Evolutionary conservation across 257 asterid species (phyloP), one percentile per base, ranked within the genome.

Genomic region (Solanum piurae): DNA sequence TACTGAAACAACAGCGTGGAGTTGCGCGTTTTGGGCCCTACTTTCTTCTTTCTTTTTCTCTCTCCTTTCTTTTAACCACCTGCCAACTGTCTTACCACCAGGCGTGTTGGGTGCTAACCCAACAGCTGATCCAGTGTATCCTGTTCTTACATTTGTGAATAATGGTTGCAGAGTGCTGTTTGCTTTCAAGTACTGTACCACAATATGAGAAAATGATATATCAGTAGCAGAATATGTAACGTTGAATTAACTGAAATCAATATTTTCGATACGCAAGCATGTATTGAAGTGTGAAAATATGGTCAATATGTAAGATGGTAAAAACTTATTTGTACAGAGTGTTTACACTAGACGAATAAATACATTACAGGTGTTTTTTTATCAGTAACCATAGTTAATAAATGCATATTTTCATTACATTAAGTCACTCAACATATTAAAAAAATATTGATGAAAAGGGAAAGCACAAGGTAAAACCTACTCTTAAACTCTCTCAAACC

Each of bases 21-120:
- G 94, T 94, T 97, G 99, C 1, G 99, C 99, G 29, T 94, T 96
- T 36, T 93, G 99, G 25, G 99, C 87, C 82, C 99, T 86, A n/a
- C 94, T 94, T 83, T 97, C 99, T 75, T 97, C 99, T 86, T 94
- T 97, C 93, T 96, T 97, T 92, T 95, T 97, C 93, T 96, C 99
- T 55, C 94, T 90, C 72, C 99, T 90, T 90, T 97, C 99, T 91
- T 97, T 97, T 62, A 97, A 76, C 99, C 99, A 97, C 89, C 98
- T 91, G 49, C 99, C 99, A 12, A 97, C 99, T 9, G 98, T 96
- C 93, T 94, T 96, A 29, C 98, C 98, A 0, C 97, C 95, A 21
- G 99, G 98, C 27, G 99, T 97, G 91, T 31, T 92, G 0, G 92
- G 93, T 1, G 85, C 97, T 95, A 52, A 92, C 93, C 9, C 88